Evolutionary conservation across 192 early-diverging fungal species (phyloP).

Genomic region (Coemansia sp.): DNA sequence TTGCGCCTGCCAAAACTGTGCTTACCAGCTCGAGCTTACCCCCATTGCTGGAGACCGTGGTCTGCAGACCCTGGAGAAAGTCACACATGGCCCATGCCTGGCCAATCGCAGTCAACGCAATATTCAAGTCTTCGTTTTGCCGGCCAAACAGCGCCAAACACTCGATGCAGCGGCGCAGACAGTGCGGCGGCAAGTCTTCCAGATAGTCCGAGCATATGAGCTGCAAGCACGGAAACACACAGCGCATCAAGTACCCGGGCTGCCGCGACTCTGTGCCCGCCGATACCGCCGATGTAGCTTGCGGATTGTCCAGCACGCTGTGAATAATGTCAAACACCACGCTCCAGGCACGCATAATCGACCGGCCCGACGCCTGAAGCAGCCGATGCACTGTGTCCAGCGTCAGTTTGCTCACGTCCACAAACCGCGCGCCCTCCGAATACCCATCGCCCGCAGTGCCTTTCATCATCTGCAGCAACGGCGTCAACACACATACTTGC

Average conservation of each 20-base stretch:
- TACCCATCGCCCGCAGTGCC: constrained; percentile 4
- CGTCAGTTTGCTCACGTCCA: constrained; percentile 78
- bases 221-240: constrained; percentile 90
- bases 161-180: constrained; percentile 79
- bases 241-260: constrained; percentile 60
- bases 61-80: constrained; percentile 63
- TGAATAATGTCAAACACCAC: constrained; percentile 89
- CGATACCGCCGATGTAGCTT: neutral
- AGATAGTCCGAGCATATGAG: constrained; percentile 95
- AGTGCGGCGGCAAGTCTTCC: constrained; percentile 69
- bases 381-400: constrained; percentile 89
- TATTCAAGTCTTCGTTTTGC: constrained; percentile 89
- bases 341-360: constrained; percentile 78
- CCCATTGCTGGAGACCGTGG: neutral
- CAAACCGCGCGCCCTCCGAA: constrained; percentile 37
- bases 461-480: constrained; percentile 62
- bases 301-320: constrained; percentile 13
- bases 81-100: constrained; percentile 92
- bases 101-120: constrained; percentile 88
- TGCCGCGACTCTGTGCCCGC: constrained; percentile 23
- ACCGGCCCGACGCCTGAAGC: constrained; percentile 88
- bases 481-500: constrained; percentile 63
- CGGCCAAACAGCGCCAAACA: constrained; percentile 77
- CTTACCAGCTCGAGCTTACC: constrained; percentile 3
- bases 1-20: constrained; percentile 3